Conservation (phyloP, 2,329 filamentous ascomycete genomes). For the Penicillium sp. region DNA sequence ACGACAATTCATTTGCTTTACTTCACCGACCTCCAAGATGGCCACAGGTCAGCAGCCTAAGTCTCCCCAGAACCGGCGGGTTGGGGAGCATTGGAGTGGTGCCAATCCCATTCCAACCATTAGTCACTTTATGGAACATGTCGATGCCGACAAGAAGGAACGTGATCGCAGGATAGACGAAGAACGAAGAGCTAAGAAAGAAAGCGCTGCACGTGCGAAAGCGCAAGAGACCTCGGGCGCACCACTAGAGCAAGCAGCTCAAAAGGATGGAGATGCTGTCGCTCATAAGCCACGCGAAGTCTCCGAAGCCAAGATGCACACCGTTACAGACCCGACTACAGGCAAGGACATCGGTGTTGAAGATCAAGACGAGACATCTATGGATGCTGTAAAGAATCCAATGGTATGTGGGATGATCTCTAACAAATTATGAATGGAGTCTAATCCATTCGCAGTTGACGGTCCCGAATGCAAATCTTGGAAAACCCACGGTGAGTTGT, state of each 20-base stretch:
- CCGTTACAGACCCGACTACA: slow-evolving; percentile 83
- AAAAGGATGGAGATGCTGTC: slow-evolving; percentile 47
- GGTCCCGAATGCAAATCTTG: slow-evolving; percentile 85
- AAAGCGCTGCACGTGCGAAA: slow-evolving; percentile 20
- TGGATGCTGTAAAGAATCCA: slow-evolving; percentile 70
- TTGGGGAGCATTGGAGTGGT: slow-evolving; percentile 75
- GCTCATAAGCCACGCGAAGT: slow-evolving; percentile 51
- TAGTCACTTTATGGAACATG: slow-evolving; percentile 73
- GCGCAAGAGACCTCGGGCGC: slow-evolving; percentile 24
- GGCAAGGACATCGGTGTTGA: slow-evolving; percentile 83
- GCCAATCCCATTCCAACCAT: slow-evolving; percentile 84
- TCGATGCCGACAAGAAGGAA: slow-evolving; percentile 76
- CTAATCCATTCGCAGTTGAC: slow-evolving; percentile 57
- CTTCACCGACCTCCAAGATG: slow-evolving; percentile 4
- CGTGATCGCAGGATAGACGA: slow-evolving; percentile 72
- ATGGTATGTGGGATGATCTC: slow-evolving; percentile 49
- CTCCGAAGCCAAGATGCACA: slow-evolving; percentile 51
- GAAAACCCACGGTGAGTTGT: slow-evolving; percentile 62
- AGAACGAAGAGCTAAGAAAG: slow-evolving; percentile 40
- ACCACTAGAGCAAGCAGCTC: slow-evolving; percentile 35
- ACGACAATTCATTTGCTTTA: neutral
- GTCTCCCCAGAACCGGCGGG: slow-evolving; percentile 42
- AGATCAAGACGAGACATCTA: slow-evolving; percentile 70
- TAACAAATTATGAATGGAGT: neutral
- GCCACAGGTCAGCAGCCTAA: slow-evolving; percentile 7